These are phyloP conservation scores for Penicillium arizonense DNA, from an alignment of 495 filamentous ascomycete species.

Conservation along the genomic window DNA sequence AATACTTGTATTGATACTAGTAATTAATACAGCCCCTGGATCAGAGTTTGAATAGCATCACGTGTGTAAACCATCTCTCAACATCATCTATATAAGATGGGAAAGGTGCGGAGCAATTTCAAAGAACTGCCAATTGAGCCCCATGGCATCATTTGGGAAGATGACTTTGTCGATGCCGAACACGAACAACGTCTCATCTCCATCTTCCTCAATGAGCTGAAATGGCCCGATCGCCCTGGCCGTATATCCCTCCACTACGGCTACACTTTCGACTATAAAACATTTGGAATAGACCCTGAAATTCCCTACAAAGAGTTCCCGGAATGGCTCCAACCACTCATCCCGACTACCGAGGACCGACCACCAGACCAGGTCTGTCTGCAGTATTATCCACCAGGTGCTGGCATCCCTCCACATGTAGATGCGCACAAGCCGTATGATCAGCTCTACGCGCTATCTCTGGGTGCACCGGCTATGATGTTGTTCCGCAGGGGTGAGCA, in stretches of 20 bases:
- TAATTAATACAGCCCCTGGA: slow-evolving; percentile 1
- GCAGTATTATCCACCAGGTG: slow-evolving; percentile 41
- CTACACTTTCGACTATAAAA: slow-evolving; percentile 46
- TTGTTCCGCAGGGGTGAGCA: slow-evolving; percentile 31
- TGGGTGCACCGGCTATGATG: slow-evolving; percentile 39
- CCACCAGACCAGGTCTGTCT: slow-evolving; percentile 43
- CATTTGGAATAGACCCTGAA: slow-evolving; percentile 37
- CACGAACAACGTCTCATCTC: slow-evolving; percentile 35
- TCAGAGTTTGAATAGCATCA: slow-evolving; percentile 4
- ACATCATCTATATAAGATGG: slow-evolving; percentile 1
- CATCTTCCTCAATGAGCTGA: slow-evolving; percentile 30
- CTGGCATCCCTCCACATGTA: slow-evolving; percentile 42
- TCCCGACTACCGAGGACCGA: slow-evolving; percentile 34
- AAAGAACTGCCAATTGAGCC: slow-evolving; percentile 30
- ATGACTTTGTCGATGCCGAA: slow-evolving; percentile 31
- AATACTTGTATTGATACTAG: neutral
- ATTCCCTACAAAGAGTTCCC: slow-evolving; percentile 42
- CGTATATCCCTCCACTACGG: slow-evolving; percentile 42
- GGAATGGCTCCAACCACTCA: slow-evolving; percentile 35
- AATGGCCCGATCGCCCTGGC: slow-evolving; percentile 37
- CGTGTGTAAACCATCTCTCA: neutral
- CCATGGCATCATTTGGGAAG: slow-evolving; percentile 31
- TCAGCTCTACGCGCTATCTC: slow-evolving; percentile 39
- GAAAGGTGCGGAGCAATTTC: slow-evolving; percentile 10
- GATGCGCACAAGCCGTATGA: slow-evolving; percentile 39